A percentile compares a stretch with the other conserved stretches of the same genome.
Evolutionary conservation across 169 alveolate genomes (phyloP).

Genomic region (Sarcocystis neurona): DNA sequence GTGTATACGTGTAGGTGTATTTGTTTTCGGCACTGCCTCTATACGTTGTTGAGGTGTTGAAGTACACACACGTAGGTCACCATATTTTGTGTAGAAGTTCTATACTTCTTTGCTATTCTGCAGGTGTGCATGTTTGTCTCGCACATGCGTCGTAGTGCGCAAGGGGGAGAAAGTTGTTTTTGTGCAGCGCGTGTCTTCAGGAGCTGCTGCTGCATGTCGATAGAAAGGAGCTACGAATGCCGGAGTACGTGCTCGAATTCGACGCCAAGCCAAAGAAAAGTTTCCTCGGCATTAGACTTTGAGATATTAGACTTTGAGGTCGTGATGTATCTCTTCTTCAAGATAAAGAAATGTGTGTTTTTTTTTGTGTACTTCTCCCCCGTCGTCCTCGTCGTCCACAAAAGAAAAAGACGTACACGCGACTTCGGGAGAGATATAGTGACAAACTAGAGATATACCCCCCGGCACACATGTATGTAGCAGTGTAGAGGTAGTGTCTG

Average conservation of each 20-base stretch:
- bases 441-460: neutral
- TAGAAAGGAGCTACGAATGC: neutral
- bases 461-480: neutral
- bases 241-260: constrained; percentile 29
- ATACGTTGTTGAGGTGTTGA: too few relatives aligned
- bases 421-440: neutral
- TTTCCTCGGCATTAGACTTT: constrained; percentile 21
- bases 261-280: constrained; percentile 7
- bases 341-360: too few relatives aligned
- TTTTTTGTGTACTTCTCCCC: too few relatives aligned
- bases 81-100: too few relatives aligned
- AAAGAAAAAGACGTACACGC: neutral
- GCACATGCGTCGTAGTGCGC: neutral
- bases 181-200: neutral
- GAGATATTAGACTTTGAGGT: too few relatives aligned
- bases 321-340: too few relatives aligned
- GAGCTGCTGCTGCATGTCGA: constrained; percentile 29
- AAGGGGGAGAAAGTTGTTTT: neutral
- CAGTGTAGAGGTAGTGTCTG: neutral
- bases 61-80: too few relatives aligned
- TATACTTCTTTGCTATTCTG: too few relatives aligned
- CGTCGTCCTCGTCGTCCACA: too few relatives aligned
- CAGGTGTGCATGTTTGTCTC: neutral
- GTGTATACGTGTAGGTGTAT: too few relatives aligned
- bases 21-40: too few relatives aligned